Conservation (phyloP, 2,329 filamentous ascomycete genomes). For the Didymosphaeria variabile region DNA sequence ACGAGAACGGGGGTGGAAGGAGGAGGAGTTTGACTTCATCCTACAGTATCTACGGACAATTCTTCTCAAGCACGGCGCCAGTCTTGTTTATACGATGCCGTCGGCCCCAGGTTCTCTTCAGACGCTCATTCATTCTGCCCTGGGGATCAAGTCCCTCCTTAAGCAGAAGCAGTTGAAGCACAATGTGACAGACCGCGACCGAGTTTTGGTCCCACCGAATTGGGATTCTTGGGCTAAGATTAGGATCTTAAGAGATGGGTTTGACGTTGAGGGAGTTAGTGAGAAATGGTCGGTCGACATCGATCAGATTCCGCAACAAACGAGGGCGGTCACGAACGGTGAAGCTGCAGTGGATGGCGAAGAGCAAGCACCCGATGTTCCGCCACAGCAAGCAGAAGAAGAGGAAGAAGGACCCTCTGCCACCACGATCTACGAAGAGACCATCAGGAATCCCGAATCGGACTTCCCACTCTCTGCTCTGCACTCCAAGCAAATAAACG, state of each 20-base stretch:
- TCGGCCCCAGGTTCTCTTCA: conserved; percentile 76
- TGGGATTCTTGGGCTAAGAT: conserved; percentile 99
- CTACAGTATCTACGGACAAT: conserved; percentile 92
- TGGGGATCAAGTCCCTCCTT: conserved; percentile 85
- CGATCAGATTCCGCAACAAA: conserved; percentile 55
- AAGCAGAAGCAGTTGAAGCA: conserved; percentile 59
- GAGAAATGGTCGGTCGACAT: conserved; percentile 87
- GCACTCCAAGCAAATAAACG: conserved; percentile 55
- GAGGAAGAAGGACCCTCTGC: conserved; percentile 61
- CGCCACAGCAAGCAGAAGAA: conserved; percentile 23
- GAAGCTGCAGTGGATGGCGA: conserved; percentile 27
- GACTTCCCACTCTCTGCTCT: conserved; percentile 52
- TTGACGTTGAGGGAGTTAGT: conserved; percentile 88
- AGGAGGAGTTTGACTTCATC: conserved; percentile 95
- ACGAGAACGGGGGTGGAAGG: conserved; percentile 90
- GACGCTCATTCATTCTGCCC: conserved; percentile 81
- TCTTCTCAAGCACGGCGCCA: conserved; percentile 77
- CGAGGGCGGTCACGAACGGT: conserved; percentile 34
- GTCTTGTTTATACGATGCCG: conserved; percentile 58
- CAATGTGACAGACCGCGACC: conserved; percentile 92
- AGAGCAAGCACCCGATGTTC: conserved; percentile 20
- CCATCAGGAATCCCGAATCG: conserved; percentile 77
- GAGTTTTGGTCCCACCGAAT: conserved; percentile 92
- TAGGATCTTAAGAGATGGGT: conserved; percentile 86
- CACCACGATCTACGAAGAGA: conserved; percentile 79